Evolutionary conservation across 768 basidiomycete species (phyloP), one percentile per base, ranked within the genome.

Genomic region (Leucosporidium scottii): DNA sequence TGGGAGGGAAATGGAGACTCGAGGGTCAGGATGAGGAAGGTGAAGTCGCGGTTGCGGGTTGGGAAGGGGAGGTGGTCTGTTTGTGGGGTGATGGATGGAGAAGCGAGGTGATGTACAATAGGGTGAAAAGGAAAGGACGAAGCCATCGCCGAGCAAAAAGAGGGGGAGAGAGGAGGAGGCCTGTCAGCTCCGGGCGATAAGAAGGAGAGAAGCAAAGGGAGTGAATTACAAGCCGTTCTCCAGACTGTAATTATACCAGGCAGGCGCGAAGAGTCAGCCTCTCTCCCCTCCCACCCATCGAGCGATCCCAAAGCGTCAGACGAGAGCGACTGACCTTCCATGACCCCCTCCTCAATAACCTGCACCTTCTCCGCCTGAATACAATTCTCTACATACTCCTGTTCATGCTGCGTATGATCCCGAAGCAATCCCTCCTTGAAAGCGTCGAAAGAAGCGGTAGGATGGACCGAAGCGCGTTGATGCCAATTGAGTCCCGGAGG

Each of bases 341-440:
- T 74, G 28, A 75, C 74, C 36, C 75, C 75, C 49, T 68, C 62
- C 53, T 71, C 60, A 36, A 74, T 68, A 3, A 76, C 74, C 53
- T 78, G 68, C 9, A 78, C 59, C 48, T 68, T 65, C 55, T 76
- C 68, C 4, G 74, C 74, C 34, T 75, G 73, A 12, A 63, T 51
- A 31, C 68, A 72, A 28, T 75, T 66, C 65, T 77, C 76, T 61
- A 79, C 77, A 61, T 79, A 79, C 68, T 77, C 69, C 18, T 61
- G 39, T 69, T 79, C 78, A 55, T 79, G 71, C 70, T 68, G 25
- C n/a, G 69, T 62, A 27, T 75, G 73, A 13, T 70, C 27, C 8
- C 31, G 48, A 17, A 73, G 51, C 39, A 73, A 34, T 1, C 72
- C 74, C 1, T 4, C 12, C 48, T 34, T 55, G 54, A 68, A 68